Base-by-base conservation (phyloP, 352 stramenopile species). In the Phytophthora agathidicida region DNA sequence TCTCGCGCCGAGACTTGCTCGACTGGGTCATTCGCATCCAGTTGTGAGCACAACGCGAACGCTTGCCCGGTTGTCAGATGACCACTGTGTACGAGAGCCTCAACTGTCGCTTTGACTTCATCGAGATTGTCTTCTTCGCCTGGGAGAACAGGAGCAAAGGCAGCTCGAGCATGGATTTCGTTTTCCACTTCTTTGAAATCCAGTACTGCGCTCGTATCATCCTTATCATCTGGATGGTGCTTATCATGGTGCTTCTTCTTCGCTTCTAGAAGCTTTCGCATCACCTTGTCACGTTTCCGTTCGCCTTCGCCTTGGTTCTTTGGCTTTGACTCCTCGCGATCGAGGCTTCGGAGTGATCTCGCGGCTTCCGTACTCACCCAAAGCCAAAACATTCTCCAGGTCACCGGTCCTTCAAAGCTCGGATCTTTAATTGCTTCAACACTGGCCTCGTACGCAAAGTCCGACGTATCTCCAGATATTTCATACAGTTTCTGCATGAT, bases 371-470 rank as follows among this genome's bases (percentile, higher is more conserved):
- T 80, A 31, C 86, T 95, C 23, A 95, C 83, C 81, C 82, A 95
- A 28, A 88, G 70, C 83, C 83, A 95, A 63, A 93, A 95, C 76
- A 90, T 88, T 5, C 76, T 48, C 86, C 86, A 95, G 5, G 78
- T 79, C 14, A 93, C 75, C 0, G 76, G 78, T 4, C 77, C 83
- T 60, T 88, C 76, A 48, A 88, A 89, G 0, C 51, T 60, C 0
- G 80, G 69, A 13, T 84, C 75, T 61, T 89, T 73, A 14, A 91
- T 71, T 22, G 86, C 75, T 22, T 75, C 64, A 13, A 91, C 44
- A 1, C 75, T 77, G 1, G 71, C 61, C 43, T 89, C 69, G 49
- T 91, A 91, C 3, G 80, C 81, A 27, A 68, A 68, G 37, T 89
- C 79, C 0, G 77, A 86, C 2, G 88, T 83, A 3, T 77, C 73